A percentile compares a stretch with the other conserved stretches of the same genome.
Evolutionary conservation across 257 asterid species (phyloP).

Genomic region (Capsicum rhomboideum): DNA sequence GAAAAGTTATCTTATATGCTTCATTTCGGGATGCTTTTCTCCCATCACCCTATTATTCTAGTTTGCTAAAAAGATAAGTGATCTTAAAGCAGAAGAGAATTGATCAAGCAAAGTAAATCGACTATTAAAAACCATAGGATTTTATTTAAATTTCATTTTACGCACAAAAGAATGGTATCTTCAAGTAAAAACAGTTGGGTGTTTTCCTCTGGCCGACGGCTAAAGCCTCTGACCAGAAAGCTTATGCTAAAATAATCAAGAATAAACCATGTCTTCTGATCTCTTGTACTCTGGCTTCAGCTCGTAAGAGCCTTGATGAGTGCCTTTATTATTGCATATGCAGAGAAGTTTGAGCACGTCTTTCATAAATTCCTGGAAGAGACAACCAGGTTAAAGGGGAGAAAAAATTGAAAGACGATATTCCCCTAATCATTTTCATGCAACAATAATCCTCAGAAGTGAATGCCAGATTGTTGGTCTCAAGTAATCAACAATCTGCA

Average conservation of each 20-base stretch:
- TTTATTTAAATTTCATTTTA: background rate
- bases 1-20: background rate
- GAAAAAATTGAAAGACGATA: background rate
- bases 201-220: background rate
- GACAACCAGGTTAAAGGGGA: background rate
- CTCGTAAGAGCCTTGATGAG: conserved; percentile 86
- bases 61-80: background rate
- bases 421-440: background rate
- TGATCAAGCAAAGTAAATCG: background rate
- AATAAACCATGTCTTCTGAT: conserved; percentile 35
- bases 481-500: background rate
- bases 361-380: conserved; percentile 76
- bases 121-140: background rate
- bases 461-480: background rate
- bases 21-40: background rate
- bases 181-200: background rate
- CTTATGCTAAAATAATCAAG: background rate
- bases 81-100: background rate
- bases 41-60: background rate
- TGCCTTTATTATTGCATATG: conserved; percentile 79
- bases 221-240: background rate
- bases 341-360: conserved; percentile 83
- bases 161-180: background rate
- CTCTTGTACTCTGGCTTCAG: conserved; percentile 82
- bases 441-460: background rate